Percentiles rank a stretch among this genome's conserved stretches.
Evolutionary conservation across 345 rosid species (phyloP).

Genomic region (Sisymbrium altissimum): DNA sequence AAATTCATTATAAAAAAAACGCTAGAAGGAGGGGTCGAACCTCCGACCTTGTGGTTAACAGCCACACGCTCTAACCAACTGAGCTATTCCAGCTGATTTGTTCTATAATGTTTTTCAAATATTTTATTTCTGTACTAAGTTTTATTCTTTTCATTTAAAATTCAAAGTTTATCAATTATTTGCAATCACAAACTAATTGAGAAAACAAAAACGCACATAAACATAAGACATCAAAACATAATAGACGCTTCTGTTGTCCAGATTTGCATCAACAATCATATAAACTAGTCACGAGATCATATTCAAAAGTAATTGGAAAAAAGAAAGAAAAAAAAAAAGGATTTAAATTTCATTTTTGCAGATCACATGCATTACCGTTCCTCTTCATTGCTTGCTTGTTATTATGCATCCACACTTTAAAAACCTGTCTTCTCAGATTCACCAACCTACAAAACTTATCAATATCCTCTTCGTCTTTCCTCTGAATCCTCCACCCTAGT

Average conservation of each 20-base stretch:
- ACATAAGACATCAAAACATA: background rate
- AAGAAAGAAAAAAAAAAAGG: background rate
- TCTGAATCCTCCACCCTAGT: slow-evolving; percentile 58
- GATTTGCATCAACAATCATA: slow-evolving; percentile 18
- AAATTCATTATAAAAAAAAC: background rate
- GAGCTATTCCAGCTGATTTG: slow-evolving; percentile 64
- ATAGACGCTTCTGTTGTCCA: background rate
- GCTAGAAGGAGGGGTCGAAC: slow-evolving; percentile 66
- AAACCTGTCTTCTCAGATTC: slow-evolving; percentile 53
- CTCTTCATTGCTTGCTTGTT: slow-evolving; percentile 68
- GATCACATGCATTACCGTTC: slow-evolving; percentile 29
- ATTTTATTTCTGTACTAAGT: fast-evolving
- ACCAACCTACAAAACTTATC: slow-evolving; percentile 47
- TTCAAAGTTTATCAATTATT: background rate
- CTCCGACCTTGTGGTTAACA: slow-evolving; percentile 92
- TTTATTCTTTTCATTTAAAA: background rate
- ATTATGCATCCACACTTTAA: slow-evolving; percentile 82
- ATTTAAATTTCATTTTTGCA: slow-evolving; percentile 8
- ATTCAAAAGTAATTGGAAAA: background rate
- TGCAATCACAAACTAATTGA: background rate
- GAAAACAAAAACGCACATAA: background rate
- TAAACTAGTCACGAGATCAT: background rate
- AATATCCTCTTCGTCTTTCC: slow-evolving; percentile 49
- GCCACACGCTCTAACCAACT: slow-evolving; percentile 92
- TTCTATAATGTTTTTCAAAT: fast-evolving